These are phyloP conservation scores for Agaricus blazei DNA, from an alignment of 768 basidiomycete species.

Conservation along the genomic window DNA sequence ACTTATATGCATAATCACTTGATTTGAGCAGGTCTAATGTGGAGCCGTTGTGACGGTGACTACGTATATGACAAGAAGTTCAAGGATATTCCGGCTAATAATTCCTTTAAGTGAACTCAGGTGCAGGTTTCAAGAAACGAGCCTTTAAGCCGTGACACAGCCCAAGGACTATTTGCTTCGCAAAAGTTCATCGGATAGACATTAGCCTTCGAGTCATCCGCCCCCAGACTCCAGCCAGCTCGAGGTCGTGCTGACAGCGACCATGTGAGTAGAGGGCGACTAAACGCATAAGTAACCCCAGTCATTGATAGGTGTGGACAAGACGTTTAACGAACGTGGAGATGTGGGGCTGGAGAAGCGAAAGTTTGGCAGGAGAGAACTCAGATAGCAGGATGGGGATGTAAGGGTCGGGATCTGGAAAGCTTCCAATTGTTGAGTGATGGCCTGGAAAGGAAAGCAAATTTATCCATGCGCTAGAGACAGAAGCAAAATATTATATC, in stretches of 20 bases:
- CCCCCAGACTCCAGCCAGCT: constrained; percentile 57
- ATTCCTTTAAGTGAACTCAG: constrained; percentile 25
- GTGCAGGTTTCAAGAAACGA: constrained; percentile 24
- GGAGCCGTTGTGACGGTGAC: too few species aligned
- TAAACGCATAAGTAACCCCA: constrained; percentile 92
- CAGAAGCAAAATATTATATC: constrained; percentile 15
- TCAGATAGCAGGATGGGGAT: constrained; percentile 93
- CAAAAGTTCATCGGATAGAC: constrained; percentile 98
- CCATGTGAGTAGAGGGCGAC: constrained; percentile 80
- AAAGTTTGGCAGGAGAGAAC: constrained; percentile 90
- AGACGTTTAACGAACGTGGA: constrained; percentile 90
- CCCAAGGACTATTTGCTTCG: constrained; percentile 73
- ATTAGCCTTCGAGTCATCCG: constrained; percentile 23
- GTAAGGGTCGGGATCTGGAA: constrained; percentile 56
- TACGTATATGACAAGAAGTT: too few species aligned
- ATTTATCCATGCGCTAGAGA: neutral
- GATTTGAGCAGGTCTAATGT: too few species aligned
- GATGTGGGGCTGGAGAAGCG: constrained; percentile 76
- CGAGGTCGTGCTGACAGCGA: constrained; percentile 64
- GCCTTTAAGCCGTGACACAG: constrained; percentile 55
- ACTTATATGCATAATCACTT: too few species aligned
- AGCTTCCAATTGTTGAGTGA: constrained; percentile 61
- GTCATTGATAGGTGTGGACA: constrained; percentile 94
- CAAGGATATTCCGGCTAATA: constrained; percentile 44
- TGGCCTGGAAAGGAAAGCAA: constrained; percentile 41